Evolutionary conservation across 495 filamentous ascomycete genomes (phyloP).

Genomic region (Neurospora discreta): DNA sequence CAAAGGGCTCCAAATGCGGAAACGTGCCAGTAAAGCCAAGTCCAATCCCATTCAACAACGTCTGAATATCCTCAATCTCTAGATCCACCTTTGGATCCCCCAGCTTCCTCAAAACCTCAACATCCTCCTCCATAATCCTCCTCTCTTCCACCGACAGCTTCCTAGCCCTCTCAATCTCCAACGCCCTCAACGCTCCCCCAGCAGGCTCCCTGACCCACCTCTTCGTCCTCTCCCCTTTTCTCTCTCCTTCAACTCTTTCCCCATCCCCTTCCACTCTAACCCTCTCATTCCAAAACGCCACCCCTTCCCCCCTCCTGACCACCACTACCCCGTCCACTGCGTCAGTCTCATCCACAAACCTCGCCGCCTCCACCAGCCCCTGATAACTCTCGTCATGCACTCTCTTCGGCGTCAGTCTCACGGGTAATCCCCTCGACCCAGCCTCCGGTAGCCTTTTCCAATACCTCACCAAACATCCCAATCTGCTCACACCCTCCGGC

Average conservation of each 20-base stretch:
- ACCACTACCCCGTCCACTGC: constrained; percentile 4
- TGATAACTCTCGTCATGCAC: constrained; percentile 29
- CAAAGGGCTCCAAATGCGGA: not conserved
- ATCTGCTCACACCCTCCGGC: constrained; percentile 18
- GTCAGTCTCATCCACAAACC: constrained; percentile 18
- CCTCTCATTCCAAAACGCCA: constrained; percentile 14
- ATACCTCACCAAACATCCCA: constrained; percentile 24
- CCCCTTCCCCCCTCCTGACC: not conserved
- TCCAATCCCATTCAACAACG: constrained; percentile 10
- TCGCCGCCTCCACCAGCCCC: constrained; percentile 17
- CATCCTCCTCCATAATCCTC: constrained; percentile 8
- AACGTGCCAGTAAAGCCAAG: constrained; percentile 5
- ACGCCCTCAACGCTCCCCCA: constrained; percentile 1
- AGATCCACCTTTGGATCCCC: constrained; percentile 13
- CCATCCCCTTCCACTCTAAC: not conserved
- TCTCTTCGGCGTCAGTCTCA: constrained; percentile 22
- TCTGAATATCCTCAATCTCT: constrained; percentile 19
- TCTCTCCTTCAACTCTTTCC: too few relatives aligned
- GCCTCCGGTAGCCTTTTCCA: constrained; percentile 17
- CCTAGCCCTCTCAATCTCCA: constrained; percentile 19
- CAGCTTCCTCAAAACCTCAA: constrained; percentile 13
- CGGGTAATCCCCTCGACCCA: constrained; percentile 13
- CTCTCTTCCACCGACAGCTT: constrained; percentile 14
- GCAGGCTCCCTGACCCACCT: constrained; percentile 1
- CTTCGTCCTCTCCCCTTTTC: not conserved